These are phyloP conservation scores for Pythium myriotylum DNA, from an alignment of 352 stramenopile genomes.

Conservation along the genomic window DNA sequence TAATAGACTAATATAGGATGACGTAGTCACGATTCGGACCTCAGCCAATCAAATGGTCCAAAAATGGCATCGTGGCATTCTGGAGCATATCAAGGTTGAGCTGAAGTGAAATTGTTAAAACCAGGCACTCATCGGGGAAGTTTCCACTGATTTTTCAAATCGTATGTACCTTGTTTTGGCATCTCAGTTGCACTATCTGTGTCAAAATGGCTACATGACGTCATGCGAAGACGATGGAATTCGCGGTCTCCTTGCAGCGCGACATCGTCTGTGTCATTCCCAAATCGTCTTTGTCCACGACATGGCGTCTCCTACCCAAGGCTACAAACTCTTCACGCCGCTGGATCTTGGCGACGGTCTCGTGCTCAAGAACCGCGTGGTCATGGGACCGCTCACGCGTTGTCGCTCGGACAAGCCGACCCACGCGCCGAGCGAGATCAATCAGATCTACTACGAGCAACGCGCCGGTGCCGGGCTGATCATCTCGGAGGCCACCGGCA, in stretches of 20 bases:
- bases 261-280: background rate
- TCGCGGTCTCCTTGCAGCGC: too few relatives aligned
- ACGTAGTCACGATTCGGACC: too few relatives aligned
- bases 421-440: conserved; percentile 4
- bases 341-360: conserved; percentile 11
- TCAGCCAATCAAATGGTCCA: too few relatives aligned
- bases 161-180: too few relatives aligned
- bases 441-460: conserved; percentile 21
- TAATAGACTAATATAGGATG: background rate
- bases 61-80: too few relatives aligned
- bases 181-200: too few relatives aligned
- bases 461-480: conserved; percentile 36
- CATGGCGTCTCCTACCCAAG: conserved; percentile 9
- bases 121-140: too few relatives aligned
- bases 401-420: conserved; percentile 7
- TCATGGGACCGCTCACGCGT: conserved; percentile 42
- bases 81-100: too few relatives aligned
- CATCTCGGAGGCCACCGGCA: conserved; percentile 28
- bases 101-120: too few relatives aligned
- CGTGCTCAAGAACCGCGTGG: conserved; percentile 36
- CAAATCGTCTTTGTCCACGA: background rate
- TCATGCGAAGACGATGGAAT: too few relatives aligned
- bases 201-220: too few relatives aligned
- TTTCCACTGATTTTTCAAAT: too few relatives aligned
- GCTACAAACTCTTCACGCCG: conserved; percentile 45